A percentile compares a stretch with the other conserved stretches of the same genome.
phyloP scores from a whole-genome alignment of 1,284 basidiomycete species.

The Leccinum huronense region DNA sequence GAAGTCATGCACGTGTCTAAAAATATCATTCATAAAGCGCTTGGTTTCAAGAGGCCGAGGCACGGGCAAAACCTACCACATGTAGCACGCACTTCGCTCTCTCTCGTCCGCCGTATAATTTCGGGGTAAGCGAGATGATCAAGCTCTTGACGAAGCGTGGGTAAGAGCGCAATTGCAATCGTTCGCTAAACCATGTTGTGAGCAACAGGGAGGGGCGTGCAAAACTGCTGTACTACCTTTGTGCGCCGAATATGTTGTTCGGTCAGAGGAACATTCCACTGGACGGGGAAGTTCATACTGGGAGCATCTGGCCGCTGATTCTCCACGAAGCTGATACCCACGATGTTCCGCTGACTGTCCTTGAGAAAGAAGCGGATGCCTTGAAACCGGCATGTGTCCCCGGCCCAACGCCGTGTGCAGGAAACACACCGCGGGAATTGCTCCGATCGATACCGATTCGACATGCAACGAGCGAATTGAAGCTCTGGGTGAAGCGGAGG shows the following conservation, averaged over 20 bases:
- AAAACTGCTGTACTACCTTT: conserved; percentile 48
- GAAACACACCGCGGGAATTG: conserved; percentile 74
- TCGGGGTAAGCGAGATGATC: conserved; percentile 60
- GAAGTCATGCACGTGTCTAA: conserved; percentile 91
- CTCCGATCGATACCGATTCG: conserved; percentile 66
- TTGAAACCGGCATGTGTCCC: conserved; percentile 79
- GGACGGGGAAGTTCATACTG: conserved; percentile 61
- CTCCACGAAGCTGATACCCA: conserved; percentile 67
- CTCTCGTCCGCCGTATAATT: conserved; percentile 69
- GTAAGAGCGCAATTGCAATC: conserved; percentile 68
- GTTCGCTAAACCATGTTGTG: conserved; percentile 45
- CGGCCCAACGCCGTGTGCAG: conserved; percentile 78
- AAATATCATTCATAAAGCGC: conserved; percentile 9
- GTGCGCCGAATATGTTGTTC: conserved; percentile 49
- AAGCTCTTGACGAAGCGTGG: conserved; percentile 66
- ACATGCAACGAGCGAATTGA: conserved; percentile 78
- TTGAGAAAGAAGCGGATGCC: conserved; percentile 72
- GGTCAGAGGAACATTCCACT: conserved; percentile 62
- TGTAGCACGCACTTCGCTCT: conserved; percentile 76
- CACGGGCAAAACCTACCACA: conserved; percentile 60
- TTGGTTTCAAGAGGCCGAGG: conserved; percentile 9
- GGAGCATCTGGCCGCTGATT: conserved; percentile 55
- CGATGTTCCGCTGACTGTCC: conserved; percentile 53
- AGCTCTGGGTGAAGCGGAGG: conserved; percentile 53
- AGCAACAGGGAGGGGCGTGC: conserved; percentile 7